Evolutionary conservation across 257 asterid genomes (phyloP).

Genomic region (Solanum lycopersicoides): DNA sequence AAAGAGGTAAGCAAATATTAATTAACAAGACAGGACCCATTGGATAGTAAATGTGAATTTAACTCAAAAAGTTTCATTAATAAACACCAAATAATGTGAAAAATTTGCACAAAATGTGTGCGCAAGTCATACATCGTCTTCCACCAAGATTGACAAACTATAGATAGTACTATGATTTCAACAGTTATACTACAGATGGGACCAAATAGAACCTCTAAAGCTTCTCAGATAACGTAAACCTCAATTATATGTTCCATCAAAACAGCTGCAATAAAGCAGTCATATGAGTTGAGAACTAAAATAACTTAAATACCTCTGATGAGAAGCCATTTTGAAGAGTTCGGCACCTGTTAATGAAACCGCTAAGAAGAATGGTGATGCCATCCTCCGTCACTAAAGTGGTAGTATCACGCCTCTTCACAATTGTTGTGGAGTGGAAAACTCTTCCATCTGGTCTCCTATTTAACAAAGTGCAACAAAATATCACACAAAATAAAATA

Average conservation of each 20-base stretch:
- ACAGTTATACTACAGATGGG: not conserved
- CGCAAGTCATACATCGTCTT: not conserved
- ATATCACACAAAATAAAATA: not conserved
- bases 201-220: not conserved
- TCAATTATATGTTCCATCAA: not conserved
- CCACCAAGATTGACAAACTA: not conserved
- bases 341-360: conserved; percentile 39
- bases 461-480: not conserved
- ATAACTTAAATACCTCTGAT: conserved; percentile 29
- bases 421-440: conserved; percentile 47
- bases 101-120: not conserved
- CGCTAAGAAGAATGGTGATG: conserved; percentile 38
- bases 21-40: not conserved
- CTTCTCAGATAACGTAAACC: not conserved
- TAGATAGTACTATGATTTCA: not conserved
- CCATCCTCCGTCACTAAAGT: conserved; percentile 55
- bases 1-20: not conserved
- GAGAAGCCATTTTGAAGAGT: conserved; percentile 57
- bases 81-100: not conserved
- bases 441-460: conserved; percentile 36
- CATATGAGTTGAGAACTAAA: not conserved
- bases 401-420: conserved; percentile 41
- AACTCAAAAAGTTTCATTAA: not conserved
- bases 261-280: not conserved
- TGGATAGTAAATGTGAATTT: not conserved